These are phyloP conservation scores for Reutealis trisperma DNA, from an alignment of 345 rosid genomes.

Conservation along the genomic window DNA sequence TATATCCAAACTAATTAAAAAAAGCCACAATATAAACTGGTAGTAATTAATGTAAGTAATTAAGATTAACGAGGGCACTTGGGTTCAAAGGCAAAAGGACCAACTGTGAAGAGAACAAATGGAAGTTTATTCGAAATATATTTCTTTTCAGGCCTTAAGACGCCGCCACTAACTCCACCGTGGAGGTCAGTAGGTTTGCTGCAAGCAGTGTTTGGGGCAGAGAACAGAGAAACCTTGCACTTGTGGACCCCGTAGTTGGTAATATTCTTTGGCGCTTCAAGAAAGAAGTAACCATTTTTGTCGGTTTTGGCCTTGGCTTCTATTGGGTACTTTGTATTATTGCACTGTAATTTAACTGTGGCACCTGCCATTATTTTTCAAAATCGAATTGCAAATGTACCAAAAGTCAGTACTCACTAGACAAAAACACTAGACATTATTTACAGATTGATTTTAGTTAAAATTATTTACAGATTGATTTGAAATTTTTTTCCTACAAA, in stretches of 20 bases:
- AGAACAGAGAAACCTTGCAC: slow-evolving; percentile 57
- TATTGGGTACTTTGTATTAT: slow-evolving; percentile 46
- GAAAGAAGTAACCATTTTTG: slow-evolving; percentile 77
- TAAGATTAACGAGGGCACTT: slow-evolving; percentile 45
- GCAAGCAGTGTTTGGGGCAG: slow-evolving; percentile 50
- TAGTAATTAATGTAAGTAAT: too few relatives aligned
- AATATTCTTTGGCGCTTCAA: slow-evolving; percentile 64
- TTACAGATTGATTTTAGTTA: background rate
- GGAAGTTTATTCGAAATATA: slow-evolving; percentile 33
- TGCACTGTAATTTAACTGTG: slow-evolving; percentile 66
- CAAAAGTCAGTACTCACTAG: background rate
- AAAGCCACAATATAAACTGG: too few relatives aligned
- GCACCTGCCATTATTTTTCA: slow-evolving; percentile 48
- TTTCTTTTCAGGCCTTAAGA: slow-evolving; percentile 49
- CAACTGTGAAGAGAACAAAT: slow-evolving; percentile 57
- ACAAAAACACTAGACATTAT: background rate
- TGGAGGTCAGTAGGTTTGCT: slow-evolving; percentile 49
- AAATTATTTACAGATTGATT: too few relatives aligned
- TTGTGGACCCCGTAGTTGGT: slow-evolving; percentile 77
- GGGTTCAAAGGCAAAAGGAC: slow-evolving; percentile 86
- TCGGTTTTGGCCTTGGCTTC: slow-evolving; percentile 46
- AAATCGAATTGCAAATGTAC: background rate
- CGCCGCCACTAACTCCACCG: slow-evolving; percentile 59
- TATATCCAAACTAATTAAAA: too few relatives aligned
- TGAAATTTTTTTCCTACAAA: too few relatives aligned